phyloP scores from a whole-genome alignment of 441 rosid species.

The Gossypium laxum region DNA sequence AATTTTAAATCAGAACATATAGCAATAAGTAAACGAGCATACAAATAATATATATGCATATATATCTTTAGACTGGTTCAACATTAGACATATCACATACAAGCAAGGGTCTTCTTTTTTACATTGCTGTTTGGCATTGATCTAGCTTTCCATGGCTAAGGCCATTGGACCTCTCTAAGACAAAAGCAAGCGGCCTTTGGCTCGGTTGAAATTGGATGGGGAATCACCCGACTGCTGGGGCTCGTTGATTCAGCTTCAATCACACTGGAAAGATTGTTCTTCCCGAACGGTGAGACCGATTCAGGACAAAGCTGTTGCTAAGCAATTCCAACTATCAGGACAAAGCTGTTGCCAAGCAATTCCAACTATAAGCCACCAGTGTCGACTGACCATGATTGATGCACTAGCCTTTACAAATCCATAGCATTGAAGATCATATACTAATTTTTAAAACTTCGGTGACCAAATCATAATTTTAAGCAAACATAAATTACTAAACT shows the following conservation, averaged over 20 bases:
- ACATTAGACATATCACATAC: no score
- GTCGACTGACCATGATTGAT: constrained; percentile 47
- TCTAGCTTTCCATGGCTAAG: background rate
- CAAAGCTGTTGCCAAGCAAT: constrained; percentile 38
- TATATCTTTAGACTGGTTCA: no score
- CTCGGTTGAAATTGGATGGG: constrained; percentile 37
- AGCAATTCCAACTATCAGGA: constrained; percentile 35
- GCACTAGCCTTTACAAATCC: constrained; percentile 38
- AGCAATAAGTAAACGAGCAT: no score
- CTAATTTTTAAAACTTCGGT: no score
- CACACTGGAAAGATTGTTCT: constrained; percentile 45
- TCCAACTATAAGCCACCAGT: constrained; percentile 26
- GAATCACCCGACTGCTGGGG: constrained; percentile 42
- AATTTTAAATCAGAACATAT: no score
- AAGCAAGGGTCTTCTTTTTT: background rate
- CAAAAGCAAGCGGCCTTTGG: constrained; percentile 14
- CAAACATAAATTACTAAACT: no score
- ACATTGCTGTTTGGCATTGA: background rate
- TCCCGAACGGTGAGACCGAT: constrained; percentile 49
- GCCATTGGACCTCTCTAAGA: background rate
- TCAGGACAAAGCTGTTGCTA: constrained; percentile 39
- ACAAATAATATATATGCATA: no score
- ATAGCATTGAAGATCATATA: no score
- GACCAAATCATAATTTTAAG: no score
- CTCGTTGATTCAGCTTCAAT: constrained; percentile 44